Base-by-base conservation (phyloP, 345 rosid genomes). In the Xanthoceras sorbifolium region DNA sequence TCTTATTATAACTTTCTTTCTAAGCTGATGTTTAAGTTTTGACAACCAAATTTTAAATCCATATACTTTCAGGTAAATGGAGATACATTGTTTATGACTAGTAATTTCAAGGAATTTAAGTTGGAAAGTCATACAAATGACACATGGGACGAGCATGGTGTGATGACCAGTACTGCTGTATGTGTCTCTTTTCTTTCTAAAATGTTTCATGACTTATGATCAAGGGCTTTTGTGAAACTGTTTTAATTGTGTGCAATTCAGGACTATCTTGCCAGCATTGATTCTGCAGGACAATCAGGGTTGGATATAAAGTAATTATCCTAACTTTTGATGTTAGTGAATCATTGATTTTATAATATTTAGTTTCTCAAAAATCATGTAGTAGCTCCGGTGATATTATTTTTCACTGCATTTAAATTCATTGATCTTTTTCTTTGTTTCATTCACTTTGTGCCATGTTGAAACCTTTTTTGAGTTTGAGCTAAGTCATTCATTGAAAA, bases 221-320 rank as follows among this genome's bases (percentile, higher is more conserved):
- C 26, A 18, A 12, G 65, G 36, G 62, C 46, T 73, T 66, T 5
- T 17, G 22, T 44, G 36, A 46, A 80, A 64, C 78, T 79, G 66
- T 71, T 50, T 44, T 69, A 55, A 54, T 64, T 82, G 46, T 68
- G 62, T 80, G 23, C 71, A 9, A n/a, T 60, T 34, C 91, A 96
- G 99, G 99, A 93, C 81, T 96, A 87, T 82, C 86, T 96, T 79
- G 97, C 99, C 15, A 88, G 91, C 84, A 86, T 92, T 48, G 94
- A 90, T 76, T 81, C 70, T 80, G 93, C 89, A 38, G 64, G 90
- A 12, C 90, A 91, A 60, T 82, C 87, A 3, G 95, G 91, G 70
- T 71, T 83, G 70, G 91, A 91, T 69, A 85, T 89, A 68, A 92
- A 87, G 99, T 96, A 92, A 84, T 34, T 77, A 63, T 69, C 78